phyloP scores from a whole-genome alignment of 2,329 filamentous ascomycete genomes.

The Fusarium pininemorale region DNA sequence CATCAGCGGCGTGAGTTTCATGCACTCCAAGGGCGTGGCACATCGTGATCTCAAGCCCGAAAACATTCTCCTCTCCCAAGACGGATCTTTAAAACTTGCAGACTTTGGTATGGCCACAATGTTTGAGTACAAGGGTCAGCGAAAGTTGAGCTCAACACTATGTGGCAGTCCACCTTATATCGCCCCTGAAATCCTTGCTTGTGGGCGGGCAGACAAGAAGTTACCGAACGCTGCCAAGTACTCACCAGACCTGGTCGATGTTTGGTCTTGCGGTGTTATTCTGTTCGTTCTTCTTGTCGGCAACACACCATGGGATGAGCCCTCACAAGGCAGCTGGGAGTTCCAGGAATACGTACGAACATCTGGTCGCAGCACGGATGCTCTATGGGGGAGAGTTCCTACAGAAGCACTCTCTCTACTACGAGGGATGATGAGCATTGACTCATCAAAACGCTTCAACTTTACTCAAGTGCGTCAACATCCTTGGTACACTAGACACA shows the following conservation, averaged over 20 bases:
- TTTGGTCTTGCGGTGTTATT: constrained; percentile 99
- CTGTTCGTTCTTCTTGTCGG: constrained; percentile 94
- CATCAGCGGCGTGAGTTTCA: constrained; percentile 88
- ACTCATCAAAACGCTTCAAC: constrained; percentile 79
- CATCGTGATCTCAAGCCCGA: constrained; percentile 94
- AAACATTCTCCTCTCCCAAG: constrained; percentile 87
- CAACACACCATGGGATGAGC: constrained; percentile 98
- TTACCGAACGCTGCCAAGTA: constrained; percentile 67
- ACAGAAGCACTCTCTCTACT: constrained; percentile 79
- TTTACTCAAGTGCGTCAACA: constrained; percentile 88
- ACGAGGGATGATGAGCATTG: constrained; percentile 90
- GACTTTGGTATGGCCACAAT: constrained; percentile 97
- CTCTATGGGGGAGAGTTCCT: constrained; percentile 85
- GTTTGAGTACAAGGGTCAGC: constrained; percentile 86
- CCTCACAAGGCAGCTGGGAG: constrained; percentile 86
- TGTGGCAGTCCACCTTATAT: constrained; percentile 98
- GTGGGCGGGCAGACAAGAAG: constrained; percentile 57
- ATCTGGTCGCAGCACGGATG: constrained; percentile 83
- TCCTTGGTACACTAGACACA: constrained; percentile 91
- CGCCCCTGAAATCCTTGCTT: constrained; percentile 85
- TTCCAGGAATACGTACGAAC: constrained; percentile 86
- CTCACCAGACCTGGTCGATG: constrained; percentile 82
- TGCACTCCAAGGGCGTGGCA: constrained; percentile 94
- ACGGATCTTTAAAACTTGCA: constrained; percentile 90
- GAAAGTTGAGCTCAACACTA: constrained; percentile 85